Base-by-base conservation (phyloP, 2,329 filamentous ascomycete species). In the Trichoderma sp. region DNA sequence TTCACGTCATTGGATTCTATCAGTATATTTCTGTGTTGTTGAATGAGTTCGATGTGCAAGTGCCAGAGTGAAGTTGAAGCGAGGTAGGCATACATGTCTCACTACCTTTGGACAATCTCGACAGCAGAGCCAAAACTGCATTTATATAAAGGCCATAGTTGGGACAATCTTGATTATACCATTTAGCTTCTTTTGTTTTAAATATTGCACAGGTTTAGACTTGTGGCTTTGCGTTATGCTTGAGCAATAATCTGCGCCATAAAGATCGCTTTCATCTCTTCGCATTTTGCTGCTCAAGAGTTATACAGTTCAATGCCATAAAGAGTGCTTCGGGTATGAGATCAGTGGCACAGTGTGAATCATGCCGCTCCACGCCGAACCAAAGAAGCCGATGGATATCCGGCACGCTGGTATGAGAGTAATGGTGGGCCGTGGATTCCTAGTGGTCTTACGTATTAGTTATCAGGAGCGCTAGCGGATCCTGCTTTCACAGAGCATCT, bases 1-100 rank as follows among this genome's bases (percentile, higher is more conserved):
- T 59, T 39, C 55, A 59, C 26, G 55, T 59, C 21, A 26, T 59
- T 39, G 55, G 55, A 39, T 59, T 59, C 24, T 59, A 59, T 59
- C 55, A 59, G 7, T 59, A 59, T n/a, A 59, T 59, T 18, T 59
- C 55, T 7, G 34, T 59, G n/a, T 18, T 59, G 18, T 6, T 59
- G 21, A 59, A 59, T 10, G 55, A 32, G 4, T 59, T 59, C 26
- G 55, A 59, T 16, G 55, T 59, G 3, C 24, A 59, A 39, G 34
- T 39, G 11, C 55, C 55, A 10, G 32, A 24, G 3, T 39, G 5
- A 11, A 26, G 24, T 59, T 59, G 14, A 39, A 26, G 5, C 28
- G n/a, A 4, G 28, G 5, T 5, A n/a, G 1, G 11, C 34, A n/a
- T 43, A 43, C 5, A 18, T 8, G 26, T 26, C 26, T 26, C 28